These are phyloP conservation scores for Fraxinus anomala DNA, from an alignment of 257 asterid genomes.

Conservation along the genomic window DNA sequence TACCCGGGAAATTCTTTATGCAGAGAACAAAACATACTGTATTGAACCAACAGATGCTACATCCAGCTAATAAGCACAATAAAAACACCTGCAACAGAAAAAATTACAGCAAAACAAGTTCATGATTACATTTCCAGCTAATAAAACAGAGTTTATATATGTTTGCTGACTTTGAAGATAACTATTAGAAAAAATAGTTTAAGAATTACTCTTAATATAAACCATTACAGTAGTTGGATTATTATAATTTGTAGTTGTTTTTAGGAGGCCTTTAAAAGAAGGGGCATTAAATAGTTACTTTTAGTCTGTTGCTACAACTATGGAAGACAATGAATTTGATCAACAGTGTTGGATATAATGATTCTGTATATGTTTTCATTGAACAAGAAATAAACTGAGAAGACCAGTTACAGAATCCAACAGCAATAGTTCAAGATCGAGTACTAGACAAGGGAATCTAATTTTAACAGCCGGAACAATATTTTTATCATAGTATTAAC, in stretches of 20 bases:
- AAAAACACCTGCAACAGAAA: constrained; percentile 59
- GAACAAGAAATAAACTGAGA: not conserved
- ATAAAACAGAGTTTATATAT: not conserved
- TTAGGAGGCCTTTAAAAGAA: not conserved
- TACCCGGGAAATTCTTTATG: constrained; percentile 74
- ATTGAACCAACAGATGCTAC: constrained; percentile 95
- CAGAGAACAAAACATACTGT: constrained; percentile 93
- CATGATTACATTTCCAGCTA: not conserved
- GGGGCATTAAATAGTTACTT: not conserved
- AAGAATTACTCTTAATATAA: not conserved
- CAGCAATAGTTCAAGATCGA: not conserved
- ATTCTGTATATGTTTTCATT: not conserved
- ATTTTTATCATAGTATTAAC: not conserved
- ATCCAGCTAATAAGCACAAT: constrained; percentile 79
- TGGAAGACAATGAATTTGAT: not conserved
- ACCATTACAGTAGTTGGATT: not conserved
- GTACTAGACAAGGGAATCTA: too few species aligned
- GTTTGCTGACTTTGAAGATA: not conserved
- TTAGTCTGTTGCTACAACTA: not conserved
- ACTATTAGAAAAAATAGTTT: not conserved
- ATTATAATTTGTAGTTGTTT: not conserved
- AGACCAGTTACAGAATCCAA: not conserved
- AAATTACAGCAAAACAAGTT: not conserved
- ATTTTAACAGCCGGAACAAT: too few species aligned
- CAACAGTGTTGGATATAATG: not conserved